phyloP scores from a whole-genome alignment of 306 rosid species.

The Cucumis hystrix region DNA sequence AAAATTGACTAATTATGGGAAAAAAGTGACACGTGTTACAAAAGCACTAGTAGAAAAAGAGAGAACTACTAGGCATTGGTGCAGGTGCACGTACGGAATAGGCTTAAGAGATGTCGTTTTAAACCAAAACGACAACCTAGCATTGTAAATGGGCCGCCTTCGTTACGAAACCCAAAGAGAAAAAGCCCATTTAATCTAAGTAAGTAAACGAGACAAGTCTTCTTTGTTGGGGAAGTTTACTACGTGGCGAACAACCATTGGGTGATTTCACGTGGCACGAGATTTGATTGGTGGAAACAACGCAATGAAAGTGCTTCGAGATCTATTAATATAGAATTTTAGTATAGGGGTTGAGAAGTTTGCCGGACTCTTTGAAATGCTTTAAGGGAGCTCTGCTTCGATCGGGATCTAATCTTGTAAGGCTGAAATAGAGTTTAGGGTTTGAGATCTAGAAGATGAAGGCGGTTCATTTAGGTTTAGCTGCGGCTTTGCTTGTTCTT shows the following conservation, averaged over 20 bases:
- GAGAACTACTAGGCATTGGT: background rate
- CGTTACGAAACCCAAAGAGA: background rate
- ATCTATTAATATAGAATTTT: constrained; percentile 19
- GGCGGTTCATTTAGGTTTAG: constrained; percentile 17
- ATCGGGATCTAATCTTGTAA: background rate
- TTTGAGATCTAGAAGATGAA: constrained; percentile 15
- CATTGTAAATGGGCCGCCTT: constrained; percentile 4
- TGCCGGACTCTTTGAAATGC: background rate
- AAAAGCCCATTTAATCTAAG: background rate
- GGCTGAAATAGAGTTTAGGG: background rate
- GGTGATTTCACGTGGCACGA: constrained; percentile 20
- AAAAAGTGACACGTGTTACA: background rate
- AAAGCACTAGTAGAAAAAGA: background rate
- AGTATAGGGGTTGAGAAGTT: background rate
- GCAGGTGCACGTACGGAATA: background rate
- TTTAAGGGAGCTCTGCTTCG: background rate
- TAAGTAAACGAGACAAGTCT: background rate
- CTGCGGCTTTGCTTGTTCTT: constrained; percentile 20
- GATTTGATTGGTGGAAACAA: constrained; percentile 45
- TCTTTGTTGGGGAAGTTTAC: background rate
- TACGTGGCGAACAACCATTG: constrained; percentile 28
- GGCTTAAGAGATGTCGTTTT: background rate
- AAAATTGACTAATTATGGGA: background rate
- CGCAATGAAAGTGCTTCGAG: constrained; percentile 19
- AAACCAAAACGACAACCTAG: background rate